phyloP scores from a whole-genome alignment of 305 asterid species.

The Caryopteris hybrid region DNA sequence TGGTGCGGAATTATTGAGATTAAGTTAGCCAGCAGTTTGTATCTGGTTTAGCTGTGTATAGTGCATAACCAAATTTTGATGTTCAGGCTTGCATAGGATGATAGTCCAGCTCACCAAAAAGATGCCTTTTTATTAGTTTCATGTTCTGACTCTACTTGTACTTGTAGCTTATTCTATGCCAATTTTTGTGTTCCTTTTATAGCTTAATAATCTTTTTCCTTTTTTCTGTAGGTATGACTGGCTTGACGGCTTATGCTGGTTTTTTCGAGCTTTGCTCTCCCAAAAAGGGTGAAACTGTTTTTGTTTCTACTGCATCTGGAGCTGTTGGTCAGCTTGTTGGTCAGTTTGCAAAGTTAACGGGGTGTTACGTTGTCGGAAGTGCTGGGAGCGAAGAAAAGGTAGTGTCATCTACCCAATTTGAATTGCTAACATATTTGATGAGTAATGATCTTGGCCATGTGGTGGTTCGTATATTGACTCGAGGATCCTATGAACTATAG shows the following conservation, averaged over 20 bases:
- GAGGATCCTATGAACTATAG: too few relatives aligned
- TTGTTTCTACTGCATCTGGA: slow-evolving; percentile 60
- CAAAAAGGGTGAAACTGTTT: slow-evolving; percentile 53
- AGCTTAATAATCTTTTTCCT: not conserved
- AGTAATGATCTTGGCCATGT: too few relatives aligned
- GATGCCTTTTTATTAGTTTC: not conserved
- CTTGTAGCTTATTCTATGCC: not conserved
- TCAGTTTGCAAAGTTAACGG: slow-evolving; percentile 25
- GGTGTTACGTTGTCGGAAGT: slow-evolving; percentile 71
- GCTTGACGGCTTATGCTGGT: slow-evolving; percentile 59
- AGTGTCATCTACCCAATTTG: not conserved
- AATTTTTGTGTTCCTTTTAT: not conserved
- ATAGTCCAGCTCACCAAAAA: not conserved
- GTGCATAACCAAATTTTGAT: too few relatives aligned
- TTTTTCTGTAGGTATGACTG: slow-evolving; percentile 49
- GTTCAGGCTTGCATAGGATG: too few relatives aligned
- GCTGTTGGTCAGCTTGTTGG: slow-evolving; percentile 73
- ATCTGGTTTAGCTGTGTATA: too few relatives aligned
- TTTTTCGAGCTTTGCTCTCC: slow-evolving; percentile 58
- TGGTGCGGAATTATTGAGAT: too few relatives aligned
- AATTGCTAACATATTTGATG: too few relatives aligned
- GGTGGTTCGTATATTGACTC: too few relatives aligned
- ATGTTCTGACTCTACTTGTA: not conserved
- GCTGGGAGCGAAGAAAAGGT: slow-evolving; percentile 66
- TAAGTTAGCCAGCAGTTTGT: too few relatives aligned